Conservation (phyloP, 257 asterid genomes). For the Nemophila menziesii region DNA sequence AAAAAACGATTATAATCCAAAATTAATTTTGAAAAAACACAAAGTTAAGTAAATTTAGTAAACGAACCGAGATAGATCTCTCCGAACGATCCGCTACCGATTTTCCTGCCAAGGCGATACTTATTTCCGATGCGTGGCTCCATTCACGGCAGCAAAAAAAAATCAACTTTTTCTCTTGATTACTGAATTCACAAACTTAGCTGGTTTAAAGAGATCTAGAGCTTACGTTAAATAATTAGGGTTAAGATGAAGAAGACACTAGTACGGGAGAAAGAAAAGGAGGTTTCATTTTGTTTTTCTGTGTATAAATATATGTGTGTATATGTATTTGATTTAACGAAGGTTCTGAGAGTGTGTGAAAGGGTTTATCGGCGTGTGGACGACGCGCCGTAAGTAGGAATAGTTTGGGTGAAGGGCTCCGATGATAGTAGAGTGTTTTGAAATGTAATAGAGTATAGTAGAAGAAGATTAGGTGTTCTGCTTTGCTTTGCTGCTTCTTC, state of each 20-base stretch:
- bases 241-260: neutral
- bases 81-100: slow-evolving; percentile 67
- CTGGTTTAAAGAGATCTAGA: neutral
- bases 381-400: neutral
- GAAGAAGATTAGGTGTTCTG: neutral
- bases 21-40: slow-evolving; percentile 12
- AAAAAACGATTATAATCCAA: slow-evolving; percentile 5
- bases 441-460: neutral
- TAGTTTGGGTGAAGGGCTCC: neutral
- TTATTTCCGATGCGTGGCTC: slow-evolving; percentile 60
- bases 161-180: neutral
- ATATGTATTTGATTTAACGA: neutral
- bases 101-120: slow-evolving; percentile 59
- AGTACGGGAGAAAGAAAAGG: neutral
- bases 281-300: neutral
- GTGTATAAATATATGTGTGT: neutral
- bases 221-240: neutral
- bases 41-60: neutral
- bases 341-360: neutral
- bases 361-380: neutral
- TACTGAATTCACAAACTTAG: neutral
- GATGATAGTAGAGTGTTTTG: no score
- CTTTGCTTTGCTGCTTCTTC: neutral
- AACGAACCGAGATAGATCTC: slow-evolving; percentile 50
- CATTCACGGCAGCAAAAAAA: slow-evolving; percentile 19